Percentiles rank a stretch among this genome's conserved stretches.
Conservation (phyloP, 2,329 filamentous ascomycete genomes). For the Cadophora sp. region DNA sequence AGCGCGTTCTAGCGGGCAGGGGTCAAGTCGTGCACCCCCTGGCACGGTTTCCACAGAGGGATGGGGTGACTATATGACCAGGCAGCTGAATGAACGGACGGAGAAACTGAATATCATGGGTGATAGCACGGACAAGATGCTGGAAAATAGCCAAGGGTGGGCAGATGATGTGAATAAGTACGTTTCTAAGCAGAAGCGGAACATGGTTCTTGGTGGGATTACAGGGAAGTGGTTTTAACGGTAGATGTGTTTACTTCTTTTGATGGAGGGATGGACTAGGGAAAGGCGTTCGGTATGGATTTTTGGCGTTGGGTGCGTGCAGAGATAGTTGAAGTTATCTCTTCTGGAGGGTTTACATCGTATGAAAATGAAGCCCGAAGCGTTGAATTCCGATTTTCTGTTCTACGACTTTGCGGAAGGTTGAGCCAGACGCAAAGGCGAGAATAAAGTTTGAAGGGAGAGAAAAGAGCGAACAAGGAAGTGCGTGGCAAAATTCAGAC, state of each 20-base stretch:
- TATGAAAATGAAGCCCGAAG: neutral
- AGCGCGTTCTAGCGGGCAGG: constrained; percentile 50
- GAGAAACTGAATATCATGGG: constrained; percentile 84
- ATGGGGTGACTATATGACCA: constrained; percentile 81
- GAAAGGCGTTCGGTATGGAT: neutral
- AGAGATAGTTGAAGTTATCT: too few relatives aligned
- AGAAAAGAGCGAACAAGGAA: too few relatives aligned
- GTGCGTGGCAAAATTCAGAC: too few relatives aligned
- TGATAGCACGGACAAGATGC: constrained; percentile 83
- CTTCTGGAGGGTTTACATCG: neutral
- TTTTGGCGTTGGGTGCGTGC: neutral
- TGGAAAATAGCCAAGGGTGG: constrained; percentile 83
- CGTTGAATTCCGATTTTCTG: neutral
- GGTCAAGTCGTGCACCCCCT: constrained; percentile 38
- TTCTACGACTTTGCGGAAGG: too few relatives aligned
- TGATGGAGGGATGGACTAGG: neutral
- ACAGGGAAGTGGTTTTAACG: constrained; percentile 61
- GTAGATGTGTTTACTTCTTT: neutral
- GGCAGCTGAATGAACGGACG: constrained; percentile 88
- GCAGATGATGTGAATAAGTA: constrained; percentile 89
- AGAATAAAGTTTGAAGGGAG: too few relatives aligned
- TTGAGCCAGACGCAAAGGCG: too few relatives aligned
- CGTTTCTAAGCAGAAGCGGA: constrained; percentile 86
- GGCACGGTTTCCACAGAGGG: constrained; percentile 56
- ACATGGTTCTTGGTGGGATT: constrained; percentile 74